Evolutionary conservation across 208 protist genomes (phyloP), one percentile per base, ranked within the genome.

Genomic region (Leptomonas seymouri): DNA sequence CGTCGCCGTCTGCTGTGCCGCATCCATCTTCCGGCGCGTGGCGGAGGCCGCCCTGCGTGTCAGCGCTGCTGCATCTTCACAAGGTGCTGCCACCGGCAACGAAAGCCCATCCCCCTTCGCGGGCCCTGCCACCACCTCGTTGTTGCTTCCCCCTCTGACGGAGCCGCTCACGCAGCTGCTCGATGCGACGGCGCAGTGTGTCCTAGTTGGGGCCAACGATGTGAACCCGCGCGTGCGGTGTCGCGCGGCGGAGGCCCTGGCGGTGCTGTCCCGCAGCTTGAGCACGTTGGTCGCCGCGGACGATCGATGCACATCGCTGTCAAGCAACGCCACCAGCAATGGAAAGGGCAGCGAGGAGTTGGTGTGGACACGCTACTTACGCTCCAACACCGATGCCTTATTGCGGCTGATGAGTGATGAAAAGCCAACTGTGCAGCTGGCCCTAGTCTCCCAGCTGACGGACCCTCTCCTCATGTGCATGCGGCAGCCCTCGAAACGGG

Each of bases 401-500:
- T 78, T 93, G 73, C 66, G 62, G 21, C 73, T 87, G 36, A 76
- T 89, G 49, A 78, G 65, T 3, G 87, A 90, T 78, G 67, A 60
- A 34, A 86, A 79, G 75, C 80, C 87, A 15, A 72, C 70, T 8
- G 87, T 93, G 65, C 84, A 86, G 73, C 68, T 93, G 6, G 74
- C 80, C n/a, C 78, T 90, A 31, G 80, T 89, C 25, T 84, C 87
- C 36, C 80, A 89, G 68, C 75, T 93, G 21, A 77, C 84, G 1
- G 77, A 86, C 51, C 67, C 88, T 7, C 73, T 93, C 7, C 63
- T 76, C 36, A 58, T 76, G 71, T 41, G 57, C 58, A 65, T 58
- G 71, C 48, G 42, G 9, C 46, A 48, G 25, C 57, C n/a, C 63
- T 21, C 28, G 57, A 54, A 12, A 78, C 15, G 15, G 5, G 54